Evolutionary conservation across 441 rosid species (phyloP), one percentile per base, ranked within the genome.

Genomic region (Pelargonium fulgidum): DNA sequence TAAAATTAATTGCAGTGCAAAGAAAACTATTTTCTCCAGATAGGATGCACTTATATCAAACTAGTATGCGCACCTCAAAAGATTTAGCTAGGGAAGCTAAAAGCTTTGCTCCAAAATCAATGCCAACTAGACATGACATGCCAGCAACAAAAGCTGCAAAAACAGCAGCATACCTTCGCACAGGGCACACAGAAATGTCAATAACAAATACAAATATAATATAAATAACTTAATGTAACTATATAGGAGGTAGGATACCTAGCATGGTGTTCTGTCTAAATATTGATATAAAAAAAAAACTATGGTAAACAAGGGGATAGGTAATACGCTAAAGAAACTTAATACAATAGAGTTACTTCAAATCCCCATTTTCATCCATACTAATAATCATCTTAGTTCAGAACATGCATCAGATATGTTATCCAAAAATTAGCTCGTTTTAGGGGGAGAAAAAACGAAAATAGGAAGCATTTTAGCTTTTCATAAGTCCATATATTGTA

Each of bases 101-200:
- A 77, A 93, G 81, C 81, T 88, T 89, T 77, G 98, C 96, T 71
- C 93, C 82, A 75, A 93, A 93, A 75, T 91, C 94, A 75, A 83
- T 80, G 29, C 98, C 98, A 73, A 88, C 92, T 16, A 75, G 79
- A 78, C 90, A 88, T 68, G 94, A 86, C 89, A 88, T 82, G 74
- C 97, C 98, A 42, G 97, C 96, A 75, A 91, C 84, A 79, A 89
- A 93, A 52, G 98, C 83, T 52, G 90, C 93, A 87, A 89, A 89
- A 77, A 85, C 82, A 65, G 95, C 85, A 45, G 91, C 89, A 71
- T 93, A 83, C 90, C 97, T 93, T 70, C 65, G 79, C 74, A 77
- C 64, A 72, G 50, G 74, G 71, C 39, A 41, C 12, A 72, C 22
- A 79, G 16, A 74, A 68, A 52, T 4, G 72, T 80, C 64, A 80